Evolutionary conservation across 1,284 basidiomycete species (phyloP).

Genomic region (Caloboletus inedulis): DNA sequence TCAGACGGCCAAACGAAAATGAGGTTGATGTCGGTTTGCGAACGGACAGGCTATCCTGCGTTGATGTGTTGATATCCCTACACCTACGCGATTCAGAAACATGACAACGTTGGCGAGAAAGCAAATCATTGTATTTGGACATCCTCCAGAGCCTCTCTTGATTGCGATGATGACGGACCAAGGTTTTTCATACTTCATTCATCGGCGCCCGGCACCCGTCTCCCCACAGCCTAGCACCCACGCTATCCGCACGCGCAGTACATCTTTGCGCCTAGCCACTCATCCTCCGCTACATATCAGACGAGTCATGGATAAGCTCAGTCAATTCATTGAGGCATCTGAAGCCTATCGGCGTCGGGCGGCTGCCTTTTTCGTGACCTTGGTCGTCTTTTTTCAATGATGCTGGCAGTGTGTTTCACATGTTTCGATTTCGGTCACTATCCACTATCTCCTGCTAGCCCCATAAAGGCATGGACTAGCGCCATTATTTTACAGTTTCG

Average conservation of each 20-base stretch:
- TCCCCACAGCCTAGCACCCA: not conserved
- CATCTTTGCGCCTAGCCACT: not conserved
- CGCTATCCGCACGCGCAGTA: not conserved
- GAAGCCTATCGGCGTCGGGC: not conserved
- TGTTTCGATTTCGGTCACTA: not conserved
- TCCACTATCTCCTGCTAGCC: not conserved
- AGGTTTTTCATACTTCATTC: not conserved
- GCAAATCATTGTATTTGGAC: not conserved
- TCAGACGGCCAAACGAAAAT: slow-evolving; percentile 38
- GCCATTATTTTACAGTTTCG: not conserved
- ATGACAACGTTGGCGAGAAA: not conserved
- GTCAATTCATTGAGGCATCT: not conserved
- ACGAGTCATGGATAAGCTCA: not conserved
- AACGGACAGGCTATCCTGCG: not conserved
- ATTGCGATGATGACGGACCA: slow-evolving; percentile 3
- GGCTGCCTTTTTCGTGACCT: not conserved
- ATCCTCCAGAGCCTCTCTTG: slow-evolving; percentile 2
- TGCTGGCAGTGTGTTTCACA: slow-evolving; percentile 2
- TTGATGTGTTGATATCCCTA: slow-evolving; percentile 10
- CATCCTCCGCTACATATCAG: not conserved
- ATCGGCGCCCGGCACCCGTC: not conserved
- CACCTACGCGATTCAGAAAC: not conserved
- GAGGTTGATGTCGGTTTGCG: not conserved
- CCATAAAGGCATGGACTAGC: slow-evolving; percentile 2
- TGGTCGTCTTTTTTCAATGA: not conserved